phyloP scores from a whole-genome alignment of 2,329 filamentous ascomycete genomes.

The Alternaria sp. region DNA sequence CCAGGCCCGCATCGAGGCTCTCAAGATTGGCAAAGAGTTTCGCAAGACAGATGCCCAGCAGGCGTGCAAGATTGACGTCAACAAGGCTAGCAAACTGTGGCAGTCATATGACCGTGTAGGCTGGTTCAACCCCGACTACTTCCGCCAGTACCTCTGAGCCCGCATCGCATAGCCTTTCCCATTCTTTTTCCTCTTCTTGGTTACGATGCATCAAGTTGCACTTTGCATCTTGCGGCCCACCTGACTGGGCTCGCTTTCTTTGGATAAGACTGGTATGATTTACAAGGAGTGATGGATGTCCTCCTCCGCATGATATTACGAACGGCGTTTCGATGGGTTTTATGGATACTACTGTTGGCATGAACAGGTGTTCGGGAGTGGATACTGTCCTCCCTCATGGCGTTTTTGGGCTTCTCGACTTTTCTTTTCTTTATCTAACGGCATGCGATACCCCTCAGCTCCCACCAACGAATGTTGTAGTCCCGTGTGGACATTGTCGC shows the following conservation, averaged over 20 bases:
- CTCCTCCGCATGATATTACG: constrained; percentile 33
- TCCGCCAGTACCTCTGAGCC: constrained; percentile 53
- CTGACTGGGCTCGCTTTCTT: constrained; percentile 22
- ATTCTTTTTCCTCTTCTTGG: not conserved
- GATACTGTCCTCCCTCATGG: constrained; percentile 18
- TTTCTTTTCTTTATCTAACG: constrained; percentile 1
- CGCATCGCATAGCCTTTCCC: not conserved
- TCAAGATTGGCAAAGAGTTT: constrained; percentile 78
- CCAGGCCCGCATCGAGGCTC: constrained; percentile 71
- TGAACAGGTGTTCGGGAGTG: constrained; percentile 25
- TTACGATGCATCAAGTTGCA: constrained; percentile 32
- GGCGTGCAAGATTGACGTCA: constrained; percentile 97
- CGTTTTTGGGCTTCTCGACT: constrained; percentile 15
- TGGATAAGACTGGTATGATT: constrained; percentile 29
- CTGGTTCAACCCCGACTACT: constrained; percentile 71
- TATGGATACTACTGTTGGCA: constrained; percentile 22
- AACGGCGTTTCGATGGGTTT: constrained; percentile 33
- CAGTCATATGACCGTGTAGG: constrained; percentile 85
- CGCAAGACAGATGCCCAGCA: constrained; percentile 95
- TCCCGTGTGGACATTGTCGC: constrained; percentile 14
- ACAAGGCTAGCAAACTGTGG: constrained; percentile 95
- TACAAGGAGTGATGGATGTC: constrained; percentile 19
- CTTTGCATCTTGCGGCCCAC: constrained; percentile 27
- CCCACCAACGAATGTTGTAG: constrained; percentile 17
- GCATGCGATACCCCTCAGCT: constrained; percentile 21